phyloP scores from a whole-genome alignment of 345 rosid species.

The Pistacia atlantica region DNA sequence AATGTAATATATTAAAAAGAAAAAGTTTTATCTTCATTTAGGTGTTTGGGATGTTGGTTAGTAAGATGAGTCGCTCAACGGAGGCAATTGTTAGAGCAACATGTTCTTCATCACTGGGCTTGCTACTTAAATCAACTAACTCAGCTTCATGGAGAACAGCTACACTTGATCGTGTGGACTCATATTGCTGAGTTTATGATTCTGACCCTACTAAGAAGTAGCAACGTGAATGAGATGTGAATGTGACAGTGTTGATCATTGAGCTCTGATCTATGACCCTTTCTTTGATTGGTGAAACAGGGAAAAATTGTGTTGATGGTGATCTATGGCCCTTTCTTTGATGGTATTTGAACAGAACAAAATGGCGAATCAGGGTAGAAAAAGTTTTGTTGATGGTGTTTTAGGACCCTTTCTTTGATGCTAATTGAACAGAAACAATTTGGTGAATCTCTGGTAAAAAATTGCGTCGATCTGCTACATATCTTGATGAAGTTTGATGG shows the following conservation, averaged over 20 bases:
- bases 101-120: slow-evolving; percentile 72
- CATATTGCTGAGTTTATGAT: slow-evolving; percentile 42
- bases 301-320: too few relatives aligned
- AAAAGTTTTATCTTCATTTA: slow-evolving; percentile 15
- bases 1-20: not conserved
- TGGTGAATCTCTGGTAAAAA: not conserved
- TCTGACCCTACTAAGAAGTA: slow-evolving; percentile 28
- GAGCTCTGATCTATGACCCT: not conserved
- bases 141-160: slow-evolving; percentile 60
- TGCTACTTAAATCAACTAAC: slow-evolving; percentile 68
- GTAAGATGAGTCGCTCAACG: slow-evolving; percentile 73
- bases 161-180: slow-evolving; percentile 59
- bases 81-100: slow-evolving; percentile 86
- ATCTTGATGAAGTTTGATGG: not conserved
- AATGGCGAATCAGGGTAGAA: too few relatives aligned
- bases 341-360: too few relatives aligned
- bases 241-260: not conserved
- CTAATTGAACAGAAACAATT: too few relatives aligned
- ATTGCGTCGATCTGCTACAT: not conserved
- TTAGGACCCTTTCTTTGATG: too few relatives aligned
- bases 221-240: not conserved
- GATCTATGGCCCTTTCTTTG: too few relatives aligned
- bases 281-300: not conserved
- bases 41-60: slow-evolving; percentile 81
- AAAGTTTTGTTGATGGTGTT: too few relatives aligned